Evolutionary conservation across 345 rosid genomes (phyloP), one percentile per base, ranked within the genome.

Genomic region (Kernera saxatilis): DNA sequence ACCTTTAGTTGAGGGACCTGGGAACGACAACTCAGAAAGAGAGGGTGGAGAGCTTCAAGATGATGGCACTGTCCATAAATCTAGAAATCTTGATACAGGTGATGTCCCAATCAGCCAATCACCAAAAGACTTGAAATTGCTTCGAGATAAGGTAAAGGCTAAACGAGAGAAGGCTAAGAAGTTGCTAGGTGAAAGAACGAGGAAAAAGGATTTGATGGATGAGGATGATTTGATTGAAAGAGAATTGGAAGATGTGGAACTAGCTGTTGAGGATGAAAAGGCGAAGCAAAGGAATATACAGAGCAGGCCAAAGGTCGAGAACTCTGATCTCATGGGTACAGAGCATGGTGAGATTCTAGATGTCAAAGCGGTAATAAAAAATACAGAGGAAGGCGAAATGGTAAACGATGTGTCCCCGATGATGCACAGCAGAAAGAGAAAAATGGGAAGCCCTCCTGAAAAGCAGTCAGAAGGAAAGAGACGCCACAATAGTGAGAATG

Each of bases 141-240:
- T 89, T 62, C 84, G 85, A 69, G 91, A 88, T 57, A 88, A 79
- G 81, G 78, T 88, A 63, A 92, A 90, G 82, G 96, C 92, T 3
- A 84, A 85, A 22, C 82, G 85, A 18, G 96, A 86, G 25, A 56
- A 56, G 83, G 83, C 87, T 62, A 84, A 84, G 81, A 88, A 90
- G 84, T 69, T 80, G 26, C 96, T 91, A 26, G 86, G 84, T 15
- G 94, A 92, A 78, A 79, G 55, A 45, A 82, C 66, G 8, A 77
- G 82, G 76, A 88, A 86, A 62, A 84, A 71, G 59, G 98, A 85
- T 64, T 64, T 77, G 50, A 79, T 86, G 86, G 96, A 90, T 62
- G 98, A 88, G 48, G 98, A 92, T 73, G 98, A 90, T 75, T 82
- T 88, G 37, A 90, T 92, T 40, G 98, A 90, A 81, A 88, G 84